Percentiles rank a stretch among this genome's conserved stretches.
phyloP scores from a whole-genome alignment of 75 land plant genomes.

The Picea glauca region DNA sequence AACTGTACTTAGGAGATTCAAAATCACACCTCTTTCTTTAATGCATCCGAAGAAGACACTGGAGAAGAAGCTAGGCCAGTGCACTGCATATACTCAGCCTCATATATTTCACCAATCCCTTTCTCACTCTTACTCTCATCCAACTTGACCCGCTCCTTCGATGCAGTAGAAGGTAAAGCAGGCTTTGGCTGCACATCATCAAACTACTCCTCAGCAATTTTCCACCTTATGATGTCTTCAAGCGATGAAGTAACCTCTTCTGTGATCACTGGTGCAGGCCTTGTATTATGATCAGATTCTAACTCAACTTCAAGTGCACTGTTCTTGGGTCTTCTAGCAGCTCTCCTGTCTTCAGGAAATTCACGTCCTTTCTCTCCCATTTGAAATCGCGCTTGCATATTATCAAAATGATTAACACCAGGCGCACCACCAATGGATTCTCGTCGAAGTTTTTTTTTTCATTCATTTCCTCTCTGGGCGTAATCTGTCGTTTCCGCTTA shows the following conservation, averaged over 20 bases:
- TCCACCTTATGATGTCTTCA: constrained; percentile 76
- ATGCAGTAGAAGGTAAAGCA: no score
- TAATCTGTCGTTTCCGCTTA: not conserved
- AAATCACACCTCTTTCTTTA: constrained; percentile 70
- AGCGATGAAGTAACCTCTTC: constrained; percentile 88
- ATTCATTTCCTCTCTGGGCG: not conserved
- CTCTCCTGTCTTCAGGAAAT: constrained; percentile 9
- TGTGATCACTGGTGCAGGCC: constrained; percentile 91
- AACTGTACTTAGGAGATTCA: not conserved
- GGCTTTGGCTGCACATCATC: no score
- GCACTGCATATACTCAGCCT: constrained; percentile 85
- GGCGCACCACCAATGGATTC: not conserved
- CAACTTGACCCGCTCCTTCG: constrained; percentile 3
- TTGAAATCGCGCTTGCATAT: constrained; percentile 17
- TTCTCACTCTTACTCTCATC: constrained; percentile 93
- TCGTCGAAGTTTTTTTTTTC: no score
- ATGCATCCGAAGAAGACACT: constrained; percentile 54
- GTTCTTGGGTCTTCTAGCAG: constrained; percentile 84
- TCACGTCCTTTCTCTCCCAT: no score
- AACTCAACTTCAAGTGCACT: constrained; percentile 94
- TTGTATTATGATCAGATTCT: constrained; percentile 92
- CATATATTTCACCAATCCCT: constrained; percentile 93
- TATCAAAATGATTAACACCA: constrained; percentile 19
- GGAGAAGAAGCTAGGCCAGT: constrained; percentile 72
- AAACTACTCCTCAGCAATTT: constrained; percentile 64